A percentile compares a stretch with the other conserved stretches of the same genome.
phyloP scores from a whole-genome alignment of 441 rosid genomes.

The Brassica balearica region DNA sequence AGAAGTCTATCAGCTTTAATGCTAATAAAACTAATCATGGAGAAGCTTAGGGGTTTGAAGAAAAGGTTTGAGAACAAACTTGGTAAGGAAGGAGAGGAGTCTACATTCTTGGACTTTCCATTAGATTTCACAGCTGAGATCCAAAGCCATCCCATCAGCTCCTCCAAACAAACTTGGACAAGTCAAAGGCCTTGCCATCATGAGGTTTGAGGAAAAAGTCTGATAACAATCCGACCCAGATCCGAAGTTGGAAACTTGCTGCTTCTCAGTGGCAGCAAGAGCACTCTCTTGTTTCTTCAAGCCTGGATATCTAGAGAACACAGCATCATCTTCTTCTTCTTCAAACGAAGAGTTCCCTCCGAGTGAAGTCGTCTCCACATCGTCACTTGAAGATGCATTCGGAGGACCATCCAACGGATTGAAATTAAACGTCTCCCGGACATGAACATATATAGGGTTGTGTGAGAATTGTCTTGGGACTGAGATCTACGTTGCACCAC shows the following conservation, averaged over 20 bases:
- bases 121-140: constrained; percentile 9
- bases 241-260: too few species aligned
- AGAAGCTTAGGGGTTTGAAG: not conserved
- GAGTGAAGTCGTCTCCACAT: too few species aligned
- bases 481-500: not conserved
- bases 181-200: constrained; percentile 45
- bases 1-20: too few species aligned
- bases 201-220: constrained; percentile 43
- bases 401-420: too few species aligned
- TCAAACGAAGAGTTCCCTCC: not conserved
- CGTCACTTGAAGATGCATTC: too few species aligned
- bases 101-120: not conserved
- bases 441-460: too few species aligned
- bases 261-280: too few species aligned
- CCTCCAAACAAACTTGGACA: constrained; percentile 56
- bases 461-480: not conserved
- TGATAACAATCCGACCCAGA: too few species aligned
- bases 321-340: not conserved
- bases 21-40: not conserved
- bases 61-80: not conserved
- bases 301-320: too few species aligned
- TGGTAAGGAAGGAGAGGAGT: not conserved
- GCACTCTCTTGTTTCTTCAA: too few species aligned
- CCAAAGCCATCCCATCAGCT: constrained; percentile 24
- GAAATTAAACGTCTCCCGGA: too few species aligned